Evolutionary conservation across 768 basidiomycete genomes (phyloP).

Genomic region (Hydnomerulius pinastri): DNA sequence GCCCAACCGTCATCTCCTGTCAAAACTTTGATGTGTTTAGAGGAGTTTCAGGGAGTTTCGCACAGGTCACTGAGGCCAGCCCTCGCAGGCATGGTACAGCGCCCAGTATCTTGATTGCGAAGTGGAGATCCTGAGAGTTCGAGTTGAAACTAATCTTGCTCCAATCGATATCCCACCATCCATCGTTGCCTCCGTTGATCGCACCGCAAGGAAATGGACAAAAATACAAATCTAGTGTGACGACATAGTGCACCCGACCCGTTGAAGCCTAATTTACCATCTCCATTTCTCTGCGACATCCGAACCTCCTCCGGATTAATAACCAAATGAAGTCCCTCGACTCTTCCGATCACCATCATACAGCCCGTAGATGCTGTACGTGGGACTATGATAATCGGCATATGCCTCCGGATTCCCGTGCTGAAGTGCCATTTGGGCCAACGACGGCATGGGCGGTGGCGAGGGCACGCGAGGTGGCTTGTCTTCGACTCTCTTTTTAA

Average conservation of each 20-base stretch:
- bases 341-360: slow-evolving; percentile 69
- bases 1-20: too few relatives aligned
- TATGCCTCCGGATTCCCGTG: slow-evolving; percentile 63
- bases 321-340: slow-evolving; percentile 26
- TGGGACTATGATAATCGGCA: slow-evolving; percentile 73
- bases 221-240: slow-evolving; percentile 16
- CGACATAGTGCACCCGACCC: not conserved
- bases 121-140: not conserved
- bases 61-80: too few relatives aligned
- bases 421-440: slow-evolving; percentile 73
- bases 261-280: slow-evolving; percentile 12
- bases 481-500: slow-evolving; percentile 47
- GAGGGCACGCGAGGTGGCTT: slow-evolving; percentile 80
- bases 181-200: not conserved
- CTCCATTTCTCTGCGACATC: not conserved
- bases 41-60: too few relatives aligned
- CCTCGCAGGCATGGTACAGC: too few relatives aligned
- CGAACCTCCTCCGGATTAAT: slow-evolving; percentile 11
- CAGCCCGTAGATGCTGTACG: slow-evolving; percentile 79
- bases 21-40: too few relatives aligned
- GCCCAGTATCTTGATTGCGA: too few relatives aligned
- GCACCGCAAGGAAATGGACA: not conserved
- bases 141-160: not conserved
- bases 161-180: not conserved
- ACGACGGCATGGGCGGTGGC: slow-evolving; percentile 69